phyloP scores from a whole-genome alignment of 768 basidiomycete species.

The Flagelloscypha sp. region DNA sequence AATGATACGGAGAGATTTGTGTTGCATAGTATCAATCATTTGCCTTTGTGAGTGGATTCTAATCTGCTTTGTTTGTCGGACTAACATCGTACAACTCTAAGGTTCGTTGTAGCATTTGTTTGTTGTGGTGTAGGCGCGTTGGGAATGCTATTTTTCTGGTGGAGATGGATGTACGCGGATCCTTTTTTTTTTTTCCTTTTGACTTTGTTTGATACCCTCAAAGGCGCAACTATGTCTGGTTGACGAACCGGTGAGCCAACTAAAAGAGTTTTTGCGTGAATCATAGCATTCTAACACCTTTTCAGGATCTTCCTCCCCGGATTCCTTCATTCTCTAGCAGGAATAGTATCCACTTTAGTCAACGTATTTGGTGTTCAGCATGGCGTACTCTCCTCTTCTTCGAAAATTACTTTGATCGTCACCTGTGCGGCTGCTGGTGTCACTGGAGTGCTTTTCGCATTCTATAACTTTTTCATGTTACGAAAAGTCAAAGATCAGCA shows the following conservation, averaged over 20 bases:
- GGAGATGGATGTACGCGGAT: slow-evolving; percentile 48
- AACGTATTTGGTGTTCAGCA: slow-evolving; percentile 43
- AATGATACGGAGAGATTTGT: slow-evolving; percentile 23
- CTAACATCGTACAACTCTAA: slow-evolving; percentile 14
- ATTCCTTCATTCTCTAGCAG: slow-evolving; percentile 46
- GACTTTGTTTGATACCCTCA: too few relatives aligned
- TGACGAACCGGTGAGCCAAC: slow-evolving; percentile 49
- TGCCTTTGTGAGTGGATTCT: slow-evolving; percentile 35
- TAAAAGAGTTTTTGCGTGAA: slow-evolving; percentile 18
- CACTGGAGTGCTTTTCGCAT: slow-evolving; percentile 30
- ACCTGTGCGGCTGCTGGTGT: slow-evolving; percentile 30
- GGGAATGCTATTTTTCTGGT: slow-evolving; percentile 55
- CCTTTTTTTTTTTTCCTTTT: too few relatives aligned
- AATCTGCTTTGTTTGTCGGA: neutral
- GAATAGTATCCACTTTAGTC: slow-evolving; percentile 45
- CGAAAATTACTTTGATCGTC: slow-evolving; percentile 39
- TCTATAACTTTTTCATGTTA: slow-evolving; percentile 39
- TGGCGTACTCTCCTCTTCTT: slow-evolving; percentile 33
- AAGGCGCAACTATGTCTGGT: slow-evolving; percentile 57
- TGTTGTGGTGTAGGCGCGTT: slow-evolving; percentile 45
- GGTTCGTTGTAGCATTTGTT: slow-evolving; percentile 46
- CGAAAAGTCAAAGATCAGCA: slow-evolving; percentile 36
- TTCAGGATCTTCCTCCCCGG: slow-evolving; percentile 35
- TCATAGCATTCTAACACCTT: slow-evolving; percentile 3
- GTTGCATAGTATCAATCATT: slow-evolving; percentile 28